Evolutionary conservation across 495 filamentous ascomycete genomes (phyloP).

Genomic region (Tuber borchii): DNA sequence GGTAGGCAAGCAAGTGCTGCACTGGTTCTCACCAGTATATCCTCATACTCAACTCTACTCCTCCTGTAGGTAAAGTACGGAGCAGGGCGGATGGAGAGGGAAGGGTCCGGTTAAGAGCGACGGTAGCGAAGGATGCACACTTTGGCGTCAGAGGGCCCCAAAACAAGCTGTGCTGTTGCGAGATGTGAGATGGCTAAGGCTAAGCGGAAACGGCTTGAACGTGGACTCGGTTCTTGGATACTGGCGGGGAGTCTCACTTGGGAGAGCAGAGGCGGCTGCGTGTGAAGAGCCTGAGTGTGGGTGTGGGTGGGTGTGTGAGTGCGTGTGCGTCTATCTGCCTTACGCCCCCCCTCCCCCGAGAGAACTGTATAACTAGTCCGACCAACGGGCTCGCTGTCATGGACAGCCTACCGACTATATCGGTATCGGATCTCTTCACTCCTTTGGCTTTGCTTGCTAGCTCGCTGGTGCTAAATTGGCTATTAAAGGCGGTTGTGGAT

Average conservation of each 20-base stretch:
- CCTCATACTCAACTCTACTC: neutral
- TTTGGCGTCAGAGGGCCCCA: slow-evolving; percentile 34
- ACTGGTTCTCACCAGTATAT: neutral
- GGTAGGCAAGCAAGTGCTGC: too few relatives aligned
- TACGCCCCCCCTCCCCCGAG: neutral
- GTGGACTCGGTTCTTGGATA: slow-evolving; percentile 27
- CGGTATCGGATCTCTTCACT: neutral
- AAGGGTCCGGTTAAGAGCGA: slow-evolving; percentile 33
- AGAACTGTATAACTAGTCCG: neutral
- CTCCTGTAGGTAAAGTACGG: slow-evolving; percentile 20
- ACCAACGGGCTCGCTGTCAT: neutral
- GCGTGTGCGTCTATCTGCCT: slow-evolving; percentile 7
- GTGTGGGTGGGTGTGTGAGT: slow-evolving; percentile 23
- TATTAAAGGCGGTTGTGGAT: slow-evolving; percentile 3
- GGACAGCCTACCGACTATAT: neutral
- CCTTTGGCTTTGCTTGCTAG: neutral
- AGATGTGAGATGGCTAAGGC: slow-evolving; percentile 35
- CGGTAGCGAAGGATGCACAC: slow-evolving; percentile 32
- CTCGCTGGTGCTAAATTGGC: neutral
- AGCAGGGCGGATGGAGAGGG: slow-evolving; percentile 24
- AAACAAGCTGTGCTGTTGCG: slow-evolving; percentile 34
- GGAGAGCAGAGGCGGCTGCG: neutral
- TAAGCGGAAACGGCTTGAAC: slow-evolving; percentile 38
- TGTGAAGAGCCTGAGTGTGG: slow-evolving; percentile 9
- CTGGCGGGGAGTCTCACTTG: slow-evolving; percentile 8